phyloP scores from a whole-genome alignment of 106 monocot genomes.

The Dioscorea zingiberensis region DNA sequence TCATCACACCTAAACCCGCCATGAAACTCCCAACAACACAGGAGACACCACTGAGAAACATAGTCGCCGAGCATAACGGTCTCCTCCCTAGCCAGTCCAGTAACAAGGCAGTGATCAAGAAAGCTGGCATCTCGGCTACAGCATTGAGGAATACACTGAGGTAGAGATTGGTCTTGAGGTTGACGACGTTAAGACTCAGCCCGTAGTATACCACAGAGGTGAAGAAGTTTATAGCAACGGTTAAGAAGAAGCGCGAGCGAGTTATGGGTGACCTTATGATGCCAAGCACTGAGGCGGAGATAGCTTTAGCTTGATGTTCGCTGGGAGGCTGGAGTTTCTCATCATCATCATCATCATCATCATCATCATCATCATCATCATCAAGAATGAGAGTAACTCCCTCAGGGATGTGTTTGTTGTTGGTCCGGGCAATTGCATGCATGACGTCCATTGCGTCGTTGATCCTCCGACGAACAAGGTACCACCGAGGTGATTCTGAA shows the following conservation, averaged over 20 bases:
- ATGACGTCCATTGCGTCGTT: conserved; percentile 48
- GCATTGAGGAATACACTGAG: conserved; percentile 65
- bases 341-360: neutral
- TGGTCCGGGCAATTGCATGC: conserved; percentile 35
- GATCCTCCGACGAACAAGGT: conserved; percentile 53
- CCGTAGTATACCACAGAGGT: conserved; percentile 81
- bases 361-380: conserved; percentile 23
- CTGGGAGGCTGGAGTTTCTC: neutral
- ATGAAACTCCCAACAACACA: conserved; percentile 37
- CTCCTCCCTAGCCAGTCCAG: conserved; percentile 55
- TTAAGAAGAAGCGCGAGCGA: conserved; percentile 44
- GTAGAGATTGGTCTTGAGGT: conserved; percentile 74
- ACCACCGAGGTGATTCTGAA: conserved; percentile 88
- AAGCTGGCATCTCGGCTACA: conserved; percentile 73
- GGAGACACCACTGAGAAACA: conserved; percentile 61
- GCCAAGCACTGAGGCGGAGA: conserved; percentile 48
- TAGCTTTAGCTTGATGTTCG: neutral
- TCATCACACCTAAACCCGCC: conserved; percentile 10
- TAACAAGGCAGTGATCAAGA: conserved; percentile 39
- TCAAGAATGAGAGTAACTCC: conserved; percentile 39
- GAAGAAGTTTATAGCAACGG: conserved; percentile 50
- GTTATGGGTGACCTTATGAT: conserved; percentile 45
- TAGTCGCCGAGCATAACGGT: conserved; percentile 50
- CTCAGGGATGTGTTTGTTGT: conserved; percentile 27
- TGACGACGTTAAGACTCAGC: conserved; percentile 86